These are phyloP conservation scores for Colletotrichum tanaceti DNA, from an alignment of 2,329 filamentous ascomycete genomes.

Conservation along the genomic window DNA sequence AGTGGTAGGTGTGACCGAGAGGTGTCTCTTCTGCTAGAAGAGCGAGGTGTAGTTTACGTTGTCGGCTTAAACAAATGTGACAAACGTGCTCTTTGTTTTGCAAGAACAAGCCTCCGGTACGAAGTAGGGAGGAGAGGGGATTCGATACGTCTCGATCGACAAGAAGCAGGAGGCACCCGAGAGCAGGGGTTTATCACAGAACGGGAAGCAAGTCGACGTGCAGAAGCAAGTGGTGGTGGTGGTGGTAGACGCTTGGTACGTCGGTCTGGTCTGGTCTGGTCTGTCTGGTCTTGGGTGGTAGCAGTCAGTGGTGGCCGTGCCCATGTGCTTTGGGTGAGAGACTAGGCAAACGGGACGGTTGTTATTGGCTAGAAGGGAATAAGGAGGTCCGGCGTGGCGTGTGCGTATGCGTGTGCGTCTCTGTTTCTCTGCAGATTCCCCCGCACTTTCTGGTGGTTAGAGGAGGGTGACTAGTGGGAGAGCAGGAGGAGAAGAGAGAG, in stretches of 20 bases:
- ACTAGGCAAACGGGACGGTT: conserved; percentile 34
- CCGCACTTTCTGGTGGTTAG: conserved; percentile 29
- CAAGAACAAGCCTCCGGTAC: conserved; percentile 39
- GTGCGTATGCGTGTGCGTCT: conserved; percentile 28
- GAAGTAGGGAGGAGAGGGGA: conserved; percentile 26
- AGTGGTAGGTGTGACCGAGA: conserved; percentile 16
- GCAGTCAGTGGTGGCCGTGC: conserved; percentile 25
- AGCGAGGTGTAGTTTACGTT: background rate
- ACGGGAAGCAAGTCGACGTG: conserved; percentile 37
- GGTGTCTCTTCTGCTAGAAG: conserved; percentile 31
- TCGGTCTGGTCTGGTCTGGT: conserved; percentile 4
- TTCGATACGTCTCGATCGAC: conserved; percentile 37
- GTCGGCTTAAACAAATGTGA: conserved; percentile 26
- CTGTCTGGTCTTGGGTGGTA: conserved; percentile 7
- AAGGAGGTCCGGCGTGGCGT: conserved; percentile 35
- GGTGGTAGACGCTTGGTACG: conserved; percentile 13
- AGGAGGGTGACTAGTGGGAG: conserved; percentile 12
- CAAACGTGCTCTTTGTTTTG: conserved; percentile 38
- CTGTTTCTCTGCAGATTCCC: conserved; percentile 27
- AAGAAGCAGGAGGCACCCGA: conserved; percentile 40
- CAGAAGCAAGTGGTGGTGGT: conserved; percentile 18
- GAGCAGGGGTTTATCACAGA: conserved; percentile 37
- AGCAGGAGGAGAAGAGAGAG: conserved; percentile 9
- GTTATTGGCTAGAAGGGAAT: conserved; percentile 32
- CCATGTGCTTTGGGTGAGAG: conserved; percentile 30